phyloP scores from a whole-genome alignment of 2,329 filamentous ascomycete species.

The Coleophoma eucalyptorum region DNA sequence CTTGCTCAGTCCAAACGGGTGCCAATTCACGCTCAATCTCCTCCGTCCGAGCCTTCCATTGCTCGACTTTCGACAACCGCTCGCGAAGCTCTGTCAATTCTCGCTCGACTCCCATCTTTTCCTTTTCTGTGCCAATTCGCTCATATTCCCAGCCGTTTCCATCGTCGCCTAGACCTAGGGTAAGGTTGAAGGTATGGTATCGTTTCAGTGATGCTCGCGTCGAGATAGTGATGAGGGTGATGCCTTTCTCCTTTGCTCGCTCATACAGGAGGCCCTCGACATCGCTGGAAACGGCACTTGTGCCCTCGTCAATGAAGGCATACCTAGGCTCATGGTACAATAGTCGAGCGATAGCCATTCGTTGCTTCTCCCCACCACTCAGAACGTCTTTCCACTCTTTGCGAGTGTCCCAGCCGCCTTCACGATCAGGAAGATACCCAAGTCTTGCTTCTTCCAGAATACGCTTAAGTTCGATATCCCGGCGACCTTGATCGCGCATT shows the following conservation, averaged over 20 bases:
- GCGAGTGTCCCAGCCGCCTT: constrained; percentile 93
- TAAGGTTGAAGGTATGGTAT: constrained; percentile 90
- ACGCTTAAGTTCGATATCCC: constrained; percentile 72
- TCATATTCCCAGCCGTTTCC: constrained; percentile 92
- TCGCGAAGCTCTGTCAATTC: constrained; percentile 83
- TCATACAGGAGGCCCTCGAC: constrained; percentile 95
- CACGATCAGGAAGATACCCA: constrained; percentile 84
- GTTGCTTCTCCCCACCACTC: constrained; percentile 95
- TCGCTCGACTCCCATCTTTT: constrained; percentile 90
- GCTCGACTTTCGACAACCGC: constrained; percentile 74
- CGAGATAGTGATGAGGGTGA: constrained; percentile 93
- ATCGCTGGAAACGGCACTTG: constrained; percentile 88
- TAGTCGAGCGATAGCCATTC: constrained; percentile 85
- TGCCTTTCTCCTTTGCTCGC: constrained; percentile 85
- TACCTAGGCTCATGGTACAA: constrained; percentile 95
- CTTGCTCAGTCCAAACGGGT: constrained; percentile 27
- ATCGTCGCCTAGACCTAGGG: constrained; percentile 73
- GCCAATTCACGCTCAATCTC: constrained; percentile 81
- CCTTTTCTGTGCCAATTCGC: constrained; percentile 86
- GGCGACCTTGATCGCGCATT: constrained; percentile 78
- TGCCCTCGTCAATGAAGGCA: constrained; percentile 93
- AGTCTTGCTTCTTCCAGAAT: constrained; percentile 81
- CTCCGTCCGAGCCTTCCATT: constrained; percentile 73
- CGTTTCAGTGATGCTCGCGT: constrained; percentile 92
- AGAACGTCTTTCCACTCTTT: constrained; percentile 99